These are phyloP conservation scores for Metschnikowia bowlesiae DNA, from an alignment of 805 yeast genomes.

Conservation along the genomic window DNA sequence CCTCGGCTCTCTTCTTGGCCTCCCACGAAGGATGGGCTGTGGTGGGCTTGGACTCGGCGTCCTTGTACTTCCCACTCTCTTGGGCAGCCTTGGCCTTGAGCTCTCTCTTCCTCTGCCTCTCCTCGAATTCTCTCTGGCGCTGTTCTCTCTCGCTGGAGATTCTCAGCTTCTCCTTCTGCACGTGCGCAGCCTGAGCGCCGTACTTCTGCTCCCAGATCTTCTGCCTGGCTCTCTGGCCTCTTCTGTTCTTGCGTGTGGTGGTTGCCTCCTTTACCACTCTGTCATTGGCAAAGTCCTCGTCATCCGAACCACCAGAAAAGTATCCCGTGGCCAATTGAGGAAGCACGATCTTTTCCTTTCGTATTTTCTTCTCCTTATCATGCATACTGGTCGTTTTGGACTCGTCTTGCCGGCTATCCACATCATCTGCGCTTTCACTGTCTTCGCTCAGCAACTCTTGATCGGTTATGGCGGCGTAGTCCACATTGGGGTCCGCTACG, in stretches of 20 bases:
- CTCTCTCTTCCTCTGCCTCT: conserved; percentile 64
- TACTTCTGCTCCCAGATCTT: conserved; percentile 93
- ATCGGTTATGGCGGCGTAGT: conserved; percentile 63
- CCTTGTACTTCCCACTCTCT: conserved; percentile 21
- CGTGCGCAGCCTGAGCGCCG: conserved; percentile 80
- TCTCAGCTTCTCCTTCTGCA: conserved; percentile 59
- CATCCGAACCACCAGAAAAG: conserved; percentile 78
- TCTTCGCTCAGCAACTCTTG: conserved; percentile 25
- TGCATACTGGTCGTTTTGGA: conserved; percentile 1
- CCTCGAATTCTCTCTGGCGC: conserved; percentile 64
- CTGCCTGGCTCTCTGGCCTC: conserved; percentile 97
- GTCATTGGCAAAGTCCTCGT: conserved; percentile 45
- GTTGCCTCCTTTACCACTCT: conserved; percentile 50
- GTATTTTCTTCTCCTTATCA: conserved; percentile 23
- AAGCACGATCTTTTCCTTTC: conserved; percentile 33
- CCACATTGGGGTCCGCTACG: conserved; percentile 31
- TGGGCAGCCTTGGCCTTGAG: conserved; percentile 39
- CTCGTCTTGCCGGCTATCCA: conserved; percentile 8
- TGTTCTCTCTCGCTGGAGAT: conserved; percentile 52
- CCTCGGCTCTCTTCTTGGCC: conserved; percentile 76
- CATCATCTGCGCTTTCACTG: background rate
- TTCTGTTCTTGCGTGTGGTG: conserved; percentile 71
- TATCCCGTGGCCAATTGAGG: conserved; percentile 80
- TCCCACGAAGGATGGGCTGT: conserved; percentile 92
- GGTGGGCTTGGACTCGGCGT: conserved; percentile 2